phyloP scores from a whole-genome alignment of 352 stramenopile genomes.

The Peronospora belbahrii region DNA sequence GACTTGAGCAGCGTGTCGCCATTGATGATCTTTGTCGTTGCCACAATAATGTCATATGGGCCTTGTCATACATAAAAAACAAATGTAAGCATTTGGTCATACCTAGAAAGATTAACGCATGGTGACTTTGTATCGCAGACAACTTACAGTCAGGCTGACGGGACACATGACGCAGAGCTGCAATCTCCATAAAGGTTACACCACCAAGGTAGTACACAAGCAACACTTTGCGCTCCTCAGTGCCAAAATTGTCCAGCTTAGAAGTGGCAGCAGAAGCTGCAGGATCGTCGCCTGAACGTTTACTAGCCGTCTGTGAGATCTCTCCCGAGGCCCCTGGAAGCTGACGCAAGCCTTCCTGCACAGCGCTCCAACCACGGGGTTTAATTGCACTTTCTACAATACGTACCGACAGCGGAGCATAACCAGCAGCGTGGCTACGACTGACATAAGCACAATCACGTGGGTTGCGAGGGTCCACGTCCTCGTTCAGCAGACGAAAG shows the following conservation, averaged over 20 bases:
- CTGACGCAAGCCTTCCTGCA: conserved; percentile 79
- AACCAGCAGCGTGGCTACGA: conserved; percentile 77
- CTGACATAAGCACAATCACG: conserved; percentile 92
- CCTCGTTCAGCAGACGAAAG: conserved; percentile 92
- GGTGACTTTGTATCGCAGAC: neutral
- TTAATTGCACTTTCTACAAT: conserved; percentile 88
- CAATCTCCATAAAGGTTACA: conserved; percentile 96
- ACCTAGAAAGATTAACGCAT: neutral
- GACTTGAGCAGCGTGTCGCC: conserved; percentile 81
- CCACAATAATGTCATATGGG: conserved; percentile 89
- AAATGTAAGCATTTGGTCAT: conserved; percentile 4
- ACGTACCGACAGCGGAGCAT: conserved; percentile 90
- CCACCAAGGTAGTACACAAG: conserved; percentile 94
- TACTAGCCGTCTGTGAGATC: conserved; percentile 48
- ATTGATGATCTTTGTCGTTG: conserved; percentile 90
- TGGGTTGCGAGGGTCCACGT: conserved; percentile 90
- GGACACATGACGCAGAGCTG: conserved; percentile 91
- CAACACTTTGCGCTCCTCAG: conserved; percentile 87
- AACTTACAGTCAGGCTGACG: conserved; percentile 86
- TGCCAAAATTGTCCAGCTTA: conserved; percentile 68
- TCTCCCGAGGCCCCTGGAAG: conserved; percentile 74
- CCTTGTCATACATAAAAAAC: conserved; percentile 23
- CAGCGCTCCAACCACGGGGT: conserved; percentile 60
- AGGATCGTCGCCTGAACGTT: conserved; percentile 34
- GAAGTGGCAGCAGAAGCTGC: conserved; percentile 20